Evolutionary conservation across 176 grass and related monocot genomes (phyloP).

Genomic region (Stipa capillata): DNA sequence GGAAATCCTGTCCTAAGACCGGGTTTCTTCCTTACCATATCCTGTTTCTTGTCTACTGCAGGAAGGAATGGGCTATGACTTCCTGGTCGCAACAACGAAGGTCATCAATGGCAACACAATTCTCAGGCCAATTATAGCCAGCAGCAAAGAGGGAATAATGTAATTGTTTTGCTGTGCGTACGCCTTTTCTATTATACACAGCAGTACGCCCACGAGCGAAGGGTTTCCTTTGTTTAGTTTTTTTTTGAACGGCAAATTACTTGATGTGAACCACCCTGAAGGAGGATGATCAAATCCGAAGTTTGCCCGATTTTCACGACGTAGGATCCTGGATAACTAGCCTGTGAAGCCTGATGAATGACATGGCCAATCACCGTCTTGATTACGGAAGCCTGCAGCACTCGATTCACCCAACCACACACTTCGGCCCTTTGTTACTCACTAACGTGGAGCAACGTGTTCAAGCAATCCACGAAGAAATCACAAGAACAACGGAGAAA

Average conservation of each 20-base stretch:
- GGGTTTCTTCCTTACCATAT: not conserved
- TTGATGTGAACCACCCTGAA: too few relatives aligned
- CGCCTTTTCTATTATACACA: not conserved
- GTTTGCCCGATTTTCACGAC: too few relatives aligned
- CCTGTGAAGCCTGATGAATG: too few relatives aligned
- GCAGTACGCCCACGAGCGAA: not conserved
- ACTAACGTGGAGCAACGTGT: too few relatives aligned
- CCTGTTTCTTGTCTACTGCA: not conserved
- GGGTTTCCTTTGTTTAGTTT: not conserved
- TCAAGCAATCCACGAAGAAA: too few relatives aligned
- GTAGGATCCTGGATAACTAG: too few relatives aligned
- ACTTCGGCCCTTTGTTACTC: too few relatives aligned
- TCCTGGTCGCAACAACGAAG: slow-evolving; percentile 83
- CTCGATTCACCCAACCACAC: too few relatives aligned
- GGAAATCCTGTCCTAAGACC: not conserved
- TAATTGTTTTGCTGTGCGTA: not conserved
- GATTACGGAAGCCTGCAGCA: too few relatives aligned
- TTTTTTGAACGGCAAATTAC: not conserved
- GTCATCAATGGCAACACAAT: slow-evolving; percentile 77
- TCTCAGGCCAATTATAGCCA: slow-evolving; percentile 58
- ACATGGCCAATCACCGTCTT: too few relatives aligned
- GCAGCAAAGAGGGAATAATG: slow-evolving; percentile 39
- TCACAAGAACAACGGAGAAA: too few relatives aligned
- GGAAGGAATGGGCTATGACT: slow-evolving; percentile 95
- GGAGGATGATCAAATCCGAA: too few relatives aligned